Evolutionary conservation across 2,329 filamentous ascomycete species (phyloP).

Genomic region (Aspergillus caelatus): DNA sequence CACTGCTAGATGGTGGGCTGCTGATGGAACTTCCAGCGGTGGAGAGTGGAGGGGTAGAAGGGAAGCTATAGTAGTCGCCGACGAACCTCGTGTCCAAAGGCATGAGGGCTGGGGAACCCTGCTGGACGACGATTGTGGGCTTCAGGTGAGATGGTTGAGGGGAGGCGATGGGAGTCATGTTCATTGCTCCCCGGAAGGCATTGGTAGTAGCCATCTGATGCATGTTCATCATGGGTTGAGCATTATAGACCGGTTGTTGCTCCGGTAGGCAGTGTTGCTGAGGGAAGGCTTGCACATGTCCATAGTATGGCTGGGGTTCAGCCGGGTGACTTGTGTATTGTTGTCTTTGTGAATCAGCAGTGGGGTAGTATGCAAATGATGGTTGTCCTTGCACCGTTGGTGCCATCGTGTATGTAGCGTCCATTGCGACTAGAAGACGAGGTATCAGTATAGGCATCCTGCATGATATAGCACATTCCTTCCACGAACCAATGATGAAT

Average conservation of each 20-base stretch:
- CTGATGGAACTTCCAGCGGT: slow-evolving; percentile 81
- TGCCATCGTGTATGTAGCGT: slow-evolving; percentile 60
- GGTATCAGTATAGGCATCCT: slow-evolving; percentile 7
- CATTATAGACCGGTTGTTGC: slow-evolving; percentile 41
- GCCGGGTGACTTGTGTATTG: slow-evolving; percentile 71
- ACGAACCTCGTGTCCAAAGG: slow-evolving; percentile 76
- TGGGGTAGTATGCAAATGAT: slow-evolving; percentile 85
- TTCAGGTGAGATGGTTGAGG: slow-evolving; percentile 75
- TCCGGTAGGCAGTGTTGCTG: slow-evolving; percentile 29
- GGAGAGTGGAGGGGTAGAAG: slow-evolving; percentile 84
- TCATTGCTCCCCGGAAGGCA: slow-evolving; percentile 45
- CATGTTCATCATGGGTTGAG: slow-evolving; percentile 49
- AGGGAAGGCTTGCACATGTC: slow-evolving; percentile 37
- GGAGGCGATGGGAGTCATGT: slow-evolving; percentile 71
- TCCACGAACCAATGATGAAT: slow-evolving; percentile 13
- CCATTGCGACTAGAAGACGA: slow-evolving; percentile 55
- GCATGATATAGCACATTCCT: not conserved
- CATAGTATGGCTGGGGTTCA: slow-evolving; percentile 51
- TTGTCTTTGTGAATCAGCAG: slow-evolving; percentile 72
- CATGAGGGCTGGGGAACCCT: slow-evolving; percentile 56
- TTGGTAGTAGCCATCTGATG: slow-evolving; percentile 47
- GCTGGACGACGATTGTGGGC: slow-evolving; percentile 69
- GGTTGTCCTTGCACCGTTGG: slow-evolving; percentile 66
- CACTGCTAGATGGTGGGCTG: slow-evolving; percentile 77
- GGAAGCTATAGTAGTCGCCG: slow-evolving; percentile 69